Percentiles rank a stretch among this genome's conserved stretches.
These are phyloP conservation scores for Penicillium sp. DNA, from an alignment of 2,329 filamentous ascomycete species.

Conservation along the genomic window DNA sequence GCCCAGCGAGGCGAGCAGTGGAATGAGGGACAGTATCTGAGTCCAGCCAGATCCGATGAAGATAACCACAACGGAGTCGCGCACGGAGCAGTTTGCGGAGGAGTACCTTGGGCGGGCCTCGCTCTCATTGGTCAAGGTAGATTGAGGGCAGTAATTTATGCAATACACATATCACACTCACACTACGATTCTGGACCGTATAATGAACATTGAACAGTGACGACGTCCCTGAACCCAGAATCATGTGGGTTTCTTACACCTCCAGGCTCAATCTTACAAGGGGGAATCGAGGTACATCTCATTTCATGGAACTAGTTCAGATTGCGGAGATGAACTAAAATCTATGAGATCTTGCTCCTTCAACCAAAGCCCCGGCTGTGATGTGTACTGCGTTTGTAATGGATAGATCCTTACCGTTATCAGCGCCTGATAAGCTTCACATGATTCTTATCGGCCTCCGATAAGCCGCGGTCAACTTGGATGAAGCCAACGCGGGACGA, in stretches of 20 bases:
- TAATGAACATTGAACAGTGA: no score
- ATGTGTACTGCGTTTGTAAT: no score
- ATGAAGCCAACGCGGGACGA: neutral
- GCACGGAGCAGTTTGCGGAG: neutral
- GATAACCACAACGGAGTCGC: neutral
- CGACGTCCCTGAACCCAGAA: no score
- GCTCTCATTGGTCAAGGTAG: neutral
- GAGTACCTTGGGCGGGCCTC: neutral
- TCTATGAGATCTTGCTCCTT: no score
- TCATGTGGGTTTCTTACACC: no score
- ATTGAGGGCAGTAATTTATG: neutral
- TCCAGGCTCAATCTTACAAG: no score
- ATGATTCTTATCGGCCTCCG: slow-evolving; percentile 4
- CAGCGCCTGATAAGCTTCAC: neutral
- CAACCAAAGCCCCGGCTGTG: no score
- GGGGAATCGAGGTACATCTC: no score
- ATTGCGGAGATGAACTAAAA: no score
- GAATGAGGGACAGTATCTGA: neutral
- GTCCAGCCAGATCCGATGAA: neutral
- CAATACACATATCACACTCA: neutral
- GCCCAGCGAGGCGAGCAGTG: neutral
- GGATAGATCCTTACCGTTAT: neutral
- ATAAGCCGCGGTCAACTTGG: neutral
- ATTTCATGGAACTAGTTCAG: no score
- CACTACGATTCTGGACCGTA: no score